Base-by-base conservation (phyloP, 108 stramenopile genomes). In the Fragilaria crotonensis region DNA sequence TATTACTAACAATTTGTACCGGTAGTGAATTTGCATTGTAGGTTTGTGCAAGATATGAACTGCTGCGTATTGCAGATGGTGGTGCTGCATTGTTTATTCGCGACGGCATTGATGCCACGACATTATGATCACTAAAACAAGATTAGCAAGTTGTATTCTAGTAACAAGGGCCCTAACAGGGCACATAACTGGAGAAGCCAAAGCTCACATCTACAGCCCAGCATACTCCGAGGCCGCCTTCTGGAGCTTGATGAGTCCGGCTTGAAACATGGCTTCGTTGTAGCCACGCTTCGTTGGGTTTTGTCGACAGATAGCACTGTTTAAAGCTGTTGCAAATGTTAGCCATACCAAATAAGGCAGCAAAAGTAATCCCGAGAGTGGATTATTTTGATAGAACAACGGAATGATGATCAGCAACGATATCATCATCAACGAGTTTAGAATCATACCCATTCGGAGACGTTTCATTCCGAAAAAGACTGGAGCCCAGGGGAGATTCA, bases 401-500 rank as follows among this genome's bases (percentile, higher is more conserved):
- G 62, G 56, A 21, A 81, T 48, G 26, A 79, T 65, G 25, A 54
- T 29, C 1, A 60, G 30, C n/a, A 87, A 52, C 0, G 85, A 56
- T 0, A 61, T 25, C 1, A 87, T 21, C 30, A 82, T 33, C 27
- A 68, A 25, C 17, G 62, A 45, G 51, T 79, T 81, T 9, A 87
- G 56, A 4, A 62, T 41, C 23, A 65, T 51, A 18, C 68, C 85
- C 7, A 65, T 17, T 4, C 79, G 73, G 3, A 87, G 64, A 14
- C 49, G 20, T 48, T 83, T 59, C 30, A 67, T 26, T 1, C 80
- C 79, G 56, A 87, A 87, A 33, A 87, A 87, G 7, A 76, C 30
- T 2, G 82, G 80, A 20, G 85, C 82, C 85, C 85, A 87, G 1
- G 54, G 1, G 2, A 87, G 28, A 64, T 87, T 87, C 33, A 81